Conservation (phyloP, 2,329 filamentous ascomycete genomes). For the Alternaria longipes region DNA sequence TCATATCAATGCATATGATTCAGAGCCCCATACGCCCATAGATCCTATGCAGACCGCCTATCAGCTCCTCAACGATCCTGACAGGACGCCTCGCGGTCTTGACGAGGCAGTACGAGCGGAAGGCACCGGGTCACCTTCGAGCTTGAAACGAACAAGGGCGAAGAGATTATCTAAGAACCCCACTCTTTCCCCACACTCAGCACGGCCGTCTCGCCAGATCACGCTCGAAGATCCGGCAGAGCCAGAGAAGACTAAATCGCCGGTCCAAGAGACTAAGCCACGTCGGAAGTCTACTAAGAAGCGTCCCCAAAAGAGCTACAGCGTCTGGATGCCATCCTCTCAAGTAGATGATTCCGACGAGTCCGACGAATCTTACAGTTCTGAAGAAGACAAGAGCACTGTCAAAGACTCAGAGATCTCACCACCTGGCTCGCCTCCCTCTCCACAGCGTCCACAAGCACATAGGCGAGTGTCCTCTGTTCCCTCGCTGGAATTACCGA, state of each 20-base stretch:
- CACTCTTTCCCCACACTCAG: conserved; percentile 38
- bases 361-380: conserved; percentile 18
- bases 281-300: conserved; percentile 45
- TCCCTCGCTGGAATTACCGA: conserved; percentile 57
- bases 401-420: conserved; percentile 27
- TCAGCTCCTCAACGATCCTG: conserved; percentile 28
- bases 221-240: conserved; percentile 45
- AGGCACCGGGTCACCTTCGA: conserved; percentile 41
- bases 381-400: conserved; percentile 41
- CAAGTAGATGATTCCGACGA: conserved; percentile 48
- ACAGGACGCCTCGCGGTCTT: conserved; percentile 48
- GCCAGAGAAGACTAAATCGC: conserved; percentile 18
- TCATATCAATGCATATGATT: conserved; percentile 29
- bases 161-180: conserved; percentile 48
- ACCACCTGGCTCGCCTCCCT: conserved; percentile 35
- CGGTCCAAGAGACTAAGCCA: conserved; percentile 31
- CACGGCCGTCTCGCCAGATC: conserved; percentile 47
- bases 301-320: conserved; percentile 54
- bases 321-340: conserved; percentile 60
- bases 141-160: conserved; percentile 51
- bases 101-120: conserved; percentile 49
- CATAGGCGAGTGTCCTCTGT: conserved; percentile 60
- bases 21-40: conserved; percentile 25
- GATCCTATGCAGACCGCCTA: conserved; percentile 25
- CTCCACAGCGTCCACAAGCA: conserved; percentile 46